Conservation (phyloP, 2,329 filamentous ascomycete species). For the Fusarium sp. region DNA sequence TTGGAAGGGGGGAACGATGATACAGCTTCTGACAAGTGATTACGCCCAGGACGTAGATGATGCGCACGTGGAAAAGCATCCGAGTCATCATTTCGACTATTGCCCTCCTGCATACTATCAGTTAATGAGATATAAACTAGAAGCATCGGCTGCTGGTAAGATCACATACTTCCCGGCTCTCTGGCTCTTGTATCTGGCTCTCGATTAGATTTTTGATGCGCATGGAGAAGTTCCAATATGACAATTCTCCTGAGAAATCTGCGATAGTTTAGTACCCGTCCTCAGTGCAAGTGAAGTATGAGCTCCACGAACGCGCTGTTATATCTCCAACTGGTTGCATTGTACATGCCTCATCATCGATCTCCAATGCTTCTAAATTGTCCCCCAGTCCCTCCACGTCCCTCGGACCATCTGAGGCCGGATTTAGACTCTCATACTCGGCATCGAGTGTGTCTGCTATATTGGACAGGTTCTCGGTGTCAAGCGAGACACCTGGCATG, state of each 20-base stretch:
- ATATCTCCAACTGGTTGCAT: conserved; percentile 15
- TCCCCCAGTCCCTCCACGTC: conserved; percentile 1
- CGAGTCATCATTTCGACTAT: neutral
- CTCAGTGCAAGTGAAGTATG: neutral
- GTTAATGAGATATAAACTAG: neutral
- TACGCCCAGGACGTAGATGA: conserved; percentile 1
- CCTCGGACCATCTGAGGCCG: neutral
- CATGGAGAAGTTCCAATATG: conserved; percentile 16
- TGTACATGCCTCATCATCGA: conserved; percentile 5
- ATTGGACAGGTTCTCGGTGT: neutral
- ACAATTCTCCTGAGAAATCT: conserved; percentile 16
- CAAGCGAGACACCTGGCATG: conserved; percentile 4
- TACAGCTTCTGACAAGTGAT: conserved; percentile 1
- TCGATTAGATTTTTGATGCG: neutral
- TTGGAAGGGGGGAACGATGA: conserved; percentile 6
- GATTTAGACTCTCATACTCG: neutral
- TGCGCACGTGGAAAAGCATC: conserved; percentile 8
- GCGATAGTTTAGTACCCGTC: neutral
- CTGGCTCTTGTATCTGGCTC: neutral
- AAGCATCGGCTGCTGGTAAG: rapidly evolving
- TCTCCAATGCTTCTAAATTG: conserved; percentile 6
- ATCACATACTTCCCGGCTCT: neutral
- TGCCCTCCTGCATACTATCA: neutral
- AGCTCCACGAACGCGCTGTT: neutral
- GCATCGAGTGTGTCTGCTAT: conserved; percentile 13